Evolutionary conservation across 2,329 filamentous ascomycete genomes (phyloP).

Genomic region (Aspergillus oerlinghausenensis): DNA sequence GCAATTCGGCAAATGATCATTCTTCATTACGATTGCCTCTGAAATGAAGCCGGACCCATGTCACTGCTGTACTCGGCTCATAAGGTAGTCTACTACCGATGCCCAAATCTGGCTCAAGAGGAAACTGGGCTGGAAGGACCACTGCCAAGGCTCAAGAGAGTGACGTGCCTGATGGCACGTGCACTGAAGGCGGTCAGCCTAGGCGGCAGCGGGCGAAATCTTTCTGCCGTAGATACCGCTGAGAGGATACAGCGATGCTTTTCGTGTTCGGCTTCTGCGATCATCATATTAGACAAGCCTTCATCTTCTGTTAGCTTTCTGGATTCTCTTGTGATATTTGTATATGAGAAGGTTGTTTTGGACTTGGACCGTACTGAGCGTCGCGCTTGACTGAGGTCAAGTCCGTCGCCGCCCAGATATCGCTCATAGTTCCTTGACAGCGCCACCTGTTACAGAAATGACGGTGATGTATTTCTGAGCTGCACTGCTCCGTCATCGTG

Average conservation of each 20-base stretch:
- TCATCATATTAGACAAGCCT: neutral
- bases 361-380: neutral
- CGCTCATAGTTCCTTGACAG: neutral
- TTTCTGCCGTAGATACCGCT: neutral
- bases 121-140: neutral
- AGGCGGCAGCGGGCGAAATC: neutral
- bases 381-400: neutral
- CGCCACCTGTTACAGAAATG: neutral
- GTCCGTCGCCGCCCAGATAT: neutral
- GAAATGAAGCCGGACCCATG: neutral
- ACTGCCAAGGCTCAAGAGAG: neutral
- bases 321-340: neutral
- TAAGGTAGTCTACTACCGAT: neutral
- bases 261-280: neutral
- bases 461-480: neutral
- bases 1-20: neutral
- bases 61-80: neutral
- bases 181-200: neutral
- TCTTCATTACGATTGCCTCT: neutral
- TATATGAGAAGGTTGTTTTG: neutral
- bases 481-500: neutral
- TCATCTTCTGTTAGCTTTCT: neutral
- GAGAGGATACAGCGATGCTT: neutral
- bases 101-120: neutral
- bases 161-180: neutral